Base-by-base conservation (phyloP, 2,329 filamentous ascomycete genomes). In the Alternaria rosae region DNA sequence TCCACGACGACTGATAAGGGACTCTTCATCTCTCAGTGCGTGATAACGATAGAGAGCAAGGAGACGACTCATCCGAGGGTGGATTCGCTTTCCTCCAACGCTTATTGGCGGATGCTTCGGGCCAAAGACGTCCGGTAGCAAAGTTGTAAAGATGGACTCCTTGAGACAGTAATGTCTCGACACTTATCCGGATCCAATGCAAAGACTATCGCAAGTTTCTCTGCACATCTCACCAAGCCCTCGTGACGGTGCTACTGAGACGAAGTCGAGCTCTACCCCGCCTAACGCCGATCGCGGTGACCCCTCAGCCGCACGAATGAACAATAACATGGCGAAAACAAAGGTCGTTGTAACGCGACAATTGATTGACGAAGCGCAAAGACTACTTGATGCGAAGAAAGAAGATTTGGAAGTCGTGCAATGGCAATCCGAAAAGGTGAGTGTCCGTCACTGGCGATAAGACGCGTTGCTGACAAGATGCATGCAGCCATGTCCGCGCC, bases 261-360 rank as follows among this genome's bases (percentile, higher is more conserved):
- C 25, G 13, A 59, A 42, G 25, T 23, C 45, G 17, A 25, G 35
- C 28, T 20, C 55, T 65, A 68, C 67, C 66, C 67, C 69, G 66
- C 66, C 56, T 52, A 59, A 38, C 54, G 47, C 68, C 68, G 66
- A 66, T 62, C 42, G 54, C 66, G 47, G 59, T 59, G 13, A 63
- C 54, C 54, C 61, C 61, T 20, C 54, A 44, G 41, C 57, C 59
- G 25, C 50, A 45, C 43, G 45, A 57, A 59, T 57, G 28, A 59
- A 48, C 54, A 57, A 47, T 59, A 67, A 55, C 23, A 76, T 75
- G 72, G 45, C 68, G 13, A 68, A 66, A 42, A 53, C 50, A 5
- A 76, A 76, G 45, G 72, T 77, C 12, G 65, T 77, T 6, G 69
- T 77, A 12, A 77, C 74, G 11, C 72, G 74, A 4, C 57, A 72